Evolutionary conservation across 352 stramenopile genomes (phyloP), one percentile per base, ranked within the genome.

Genomic region (Globisporangium echinulatum): DNA sequence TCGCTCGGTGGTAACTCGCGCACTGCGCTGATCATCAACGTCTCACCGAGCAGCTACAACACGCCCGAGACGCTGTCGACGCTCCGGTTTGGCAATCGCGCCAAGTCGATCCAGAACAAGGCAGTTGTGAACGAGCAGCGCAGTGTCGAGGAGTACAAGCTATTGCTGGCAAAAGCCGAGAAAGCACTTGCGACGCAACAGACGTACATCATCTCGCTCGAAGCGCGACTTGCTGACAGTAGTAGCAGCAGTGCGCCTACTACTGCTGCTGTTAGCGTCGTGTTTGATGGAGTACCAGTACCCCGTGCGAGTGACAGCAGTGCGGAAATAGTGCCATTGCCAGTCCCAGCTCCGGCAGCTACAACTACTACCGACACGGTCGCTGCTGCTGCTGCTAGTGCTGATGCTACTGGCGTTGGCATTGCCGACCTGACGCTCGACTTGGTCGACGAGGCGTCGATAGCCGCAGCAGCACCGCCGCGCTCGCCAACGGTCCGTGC

Each of bases 101-200:
- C 94, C n/a, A 98, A 98, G 64, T 88, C 77, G 19, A 97, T 98
- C 64, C 88, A 97, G 74, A 98, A 98, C 71, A 97, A 97, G 75
- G 90, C 93, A 4, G 87, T 96, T 5, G 91, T 98, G 33, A 98
- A 98, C 54, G 83, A 96, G 56, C 78, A 94, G 54, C 79, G 87
- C 46, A 96, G 84, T 59, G 87, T 96, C 15, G 87, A 93, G 37
- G 92, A 97, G 68, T 94, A 97, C 66, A 93, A 96, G 70, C 59
- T 79, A 14, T 61, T 97, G 54, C 68, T 98, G 1, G 67, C 74
- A 38, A 88, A 92, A 39, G 81, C 82, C 0, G 86, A 97, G 60
- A 92, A 91, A 54, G 74, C 82, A 19, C 82, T 96, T 19, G 75
- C 69, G 40, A 85, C 85, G 47, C 87, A 94, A 56, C 72, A 92